Evolutionary conservation across 2,329 filamentous ascomycete genomes (phyloP).

Genomic region (Pochonia chlamydosporia): DNA sequence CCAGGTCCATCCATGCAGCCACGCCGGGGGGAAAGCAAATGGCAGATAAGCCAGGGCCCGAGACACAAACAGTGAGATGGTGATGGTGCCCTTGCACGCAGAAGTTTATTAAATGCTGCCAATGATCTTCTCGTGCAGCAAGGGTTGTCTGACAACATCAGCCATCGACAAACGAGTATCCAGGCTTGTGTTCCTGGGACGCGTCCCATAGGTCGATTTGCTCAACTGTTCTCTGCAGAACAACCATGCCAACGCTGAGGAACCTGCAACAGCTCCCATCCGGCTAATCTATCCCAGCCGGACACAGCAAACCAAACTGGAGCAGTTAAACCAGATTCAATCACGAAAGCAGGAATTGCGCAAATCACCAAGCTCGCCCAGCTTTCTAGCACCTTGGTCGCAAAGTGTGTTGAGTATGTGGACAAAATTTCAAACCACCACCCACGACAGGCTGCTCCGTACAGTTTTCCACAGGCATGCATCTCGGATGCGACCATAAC

Average conservation of each 20-base stretch:
- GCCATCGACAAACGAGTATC: constrained; percentile 4
- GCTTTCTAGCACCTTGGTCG: too few species aligned
- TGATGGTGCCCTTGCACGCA: neutral
- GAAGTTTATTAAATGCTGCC: neutral
- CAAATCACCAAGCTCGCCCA: too few species aligned
- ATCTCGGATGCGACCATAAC: neutral
- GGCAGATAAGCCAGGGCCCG: neutral
- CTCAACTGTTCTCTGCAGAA: neutral
- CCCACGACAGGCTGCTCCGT: neutral
- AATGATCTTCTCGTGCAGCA: constrained; percentile 3
- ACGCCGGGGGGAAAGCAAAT: neutral
- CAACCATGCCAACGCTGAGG: neutral
- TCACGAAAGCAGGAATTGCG: too few species aligned
- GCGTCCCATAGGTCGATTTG: constrained; percentile 1
- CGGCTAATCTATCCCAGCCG: neutral
- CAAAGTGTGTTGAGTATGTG: neutral
- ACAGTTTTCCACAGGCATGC: neutral
- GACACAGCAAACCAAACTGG: too few species aligned
- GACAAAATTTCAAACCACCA: neutral
- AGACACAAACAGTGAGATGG: too few species aligned
- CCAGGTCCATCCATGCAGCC: constrained; percentile 7
- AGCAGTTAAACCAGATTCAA: too few species aligned
- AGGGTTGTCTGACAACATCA: neutral
- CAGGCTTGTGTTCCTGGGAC: constrained; percentile 1
- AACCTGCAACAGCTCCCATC: neutral